Evolutionary conservation across 75 land plant genomes (phyloP), one percentile per base, ranked within the genome.

Genomic region (Selaginella tamariscina): DNA sequence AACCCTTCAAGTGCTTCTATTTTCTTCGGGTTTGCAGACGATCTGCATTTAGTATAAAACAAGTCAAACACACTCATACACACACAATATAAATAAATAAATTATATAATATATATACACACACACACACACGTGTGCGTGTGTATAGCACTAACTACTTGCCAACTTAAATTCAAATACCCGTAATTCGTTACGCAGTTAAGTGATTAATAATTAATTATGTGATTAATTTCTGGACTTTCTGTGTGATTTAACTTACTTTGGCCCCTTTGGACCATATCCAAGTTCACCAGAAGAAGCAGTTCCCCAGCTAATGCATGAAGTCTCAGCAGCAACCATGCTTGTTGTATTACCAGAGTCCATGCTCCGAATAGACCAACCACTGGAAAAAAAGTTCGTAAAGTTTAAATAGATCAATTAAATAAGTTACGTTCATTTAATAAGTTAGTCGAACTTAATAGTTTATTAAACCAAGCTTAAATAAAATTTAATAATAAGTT

Each of bases 291-390:
- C 98, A 80, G 79, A 77, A 57, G 73, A 75, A 31, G 88, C 82
- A 32, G 75, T 75, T 9, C 98, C 98, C 98, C 98, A 94, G 64
- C 93, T 85, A 69, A 94, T 94, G 75, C 98, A 94, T 20, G 98
- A 89, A 31, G 71, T 71, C 75, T 94, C 98, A 56, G 98, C 98
- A 44, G 91, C 94, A 44, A 79, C 85, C 56, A 89, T 73, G 68
- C 82, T 86, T 56, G 76, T 86, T 81, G 82, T 79, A 24, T 74
- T 73, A n/a, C 98, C 98, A 27, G 82, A 89, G 75, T 82, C 91
- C 79, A 94, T 83, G 80, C 95, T 91, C 21, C 88, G 82, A 49
- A 94, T 69, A 70, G 75, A 71, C 98, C 98, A 94, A 0, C 98
- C 98, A 82, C 95, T 94, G 76, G 18, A 54, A 55, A 56, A 54